Percentiles rank a stretch among this genome's conserved stretches.
Conservation (phyloP, 2,329 filamentous ascomycete species). For the Aspergillus versicolor region DNA sequence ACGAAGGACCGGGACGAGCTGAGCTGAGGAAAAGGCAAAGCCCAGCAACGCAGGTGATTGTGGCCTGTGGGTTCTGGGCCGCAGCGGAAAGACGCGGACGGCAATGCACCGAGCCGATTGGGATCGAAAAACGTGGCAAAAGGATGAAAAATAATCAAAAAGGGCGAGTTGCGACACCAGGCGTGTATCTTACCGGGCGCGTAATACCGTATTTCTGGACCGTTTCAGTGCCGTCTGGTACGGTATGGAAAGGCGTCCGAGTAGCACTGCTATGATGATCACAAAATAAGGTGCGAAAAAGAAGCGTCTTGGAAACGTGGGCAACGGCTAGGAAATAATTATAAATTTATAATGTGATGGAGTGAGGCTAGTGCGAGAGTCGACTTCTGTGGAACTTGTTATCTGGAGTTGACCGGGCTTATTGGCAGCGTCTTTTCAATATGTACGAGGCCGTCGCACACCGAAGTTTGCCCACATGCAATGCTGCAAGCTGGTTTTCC, state of each 20-base stretch:
- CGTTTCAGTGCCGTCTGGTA: slow-evolving; percentile 9
- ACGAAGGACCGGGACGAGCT: slow-evolving; percentile 13
- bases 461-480: not conserved
- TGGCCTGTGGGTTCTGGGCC: slow-evolving; percentile 24
- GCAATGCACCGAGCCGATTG: slow-evolving; percentile 34
- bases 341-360: slow-evolving; percentile 5
- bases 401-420: slow-evolving; percentile 4
- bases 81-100: slow-evolving; percentile 36
- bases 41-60: slow-evolving; percentile 19
- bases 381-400: slow-evolving; percentile 3
- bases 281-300: not conserved
- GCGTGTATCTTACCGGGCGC: slow-evolving; percentile 11
- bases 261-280: not conserved
- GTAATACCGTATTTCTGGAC: slow-evolving; percentile 10
- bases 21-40: slow-evolving; percentile 7
- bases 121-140: slow-evolving; percentile 32
- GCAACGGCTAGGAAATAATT: not conserved
- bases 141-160: slow-evolving; percentile 10
- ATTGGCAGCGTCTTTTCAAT: slow-evolving; percentile 8
- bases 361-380: slow-evolving; percentile 16
- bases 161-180: not conserved
- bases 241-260: slow-evolving; percentile 11
- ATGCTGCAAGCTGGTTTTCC: not conserved
- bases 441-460: not conserved
- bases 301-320: not conserved